Base-by-base conservation (phyloP, 2,329 filamentous ascomycete species). In the Beauveria australis region DNA sequence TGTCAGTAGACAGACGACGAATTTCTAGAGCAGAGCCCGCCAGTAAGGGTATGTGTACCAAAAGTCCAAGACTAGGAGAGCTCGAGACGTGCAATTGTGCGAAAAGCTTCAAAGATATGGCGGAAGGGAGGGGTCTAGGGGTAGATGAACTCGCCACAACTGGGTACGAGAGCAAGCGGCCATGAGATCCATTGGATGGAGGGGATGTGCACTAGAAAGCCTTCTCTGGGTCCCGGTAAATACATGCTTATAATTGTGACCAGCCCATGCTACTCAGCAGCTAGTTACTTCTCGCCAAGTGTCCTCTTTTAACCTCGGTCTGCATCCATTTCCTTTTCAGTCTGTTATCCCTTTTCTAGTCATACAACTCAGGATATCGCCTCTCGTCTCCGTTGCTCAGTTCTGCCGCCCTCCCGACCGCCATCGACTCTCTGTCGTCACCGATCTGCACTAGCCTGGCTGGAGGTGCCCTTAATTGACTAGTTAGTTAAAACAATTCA, bases 241-340 rank as follows among this genome's bases (percentile, higher is more conserved):
- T 19, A 9, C 10, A 16, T 46, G 41, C 53, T 33, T 19, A 18
- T 10, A 46, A 43, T 55, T 46, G 16, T 33, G 24, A 41, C 41
- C 18, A 46, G 53, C 24, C 41, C 18, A 9, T 30, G 8, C 26
- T 19, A 18, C 46, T 48, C 30, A 12, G 30, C 14, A 14, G 4
- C 22, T 22, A 22, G n/a, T 12, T 33, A 33, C 30, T 33, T 33
- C 30, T 33, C 30, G 30, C 30, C 30, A 33, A 33, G 30, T 33
- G 30, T 33, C 30, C 30, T 14, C 30, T 33, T 14, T 14, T 1
- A 33, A 33, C 4, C 30, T 33, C 30, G 12, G 30, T 33, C 30
- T 14, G 30, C 30, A 33, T 33, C 10, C n/a, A 16, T 28, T 63
- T 51, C 33, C 61, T 62, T 51, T 61, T 51, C 33, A 56, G 44